A percentile compares a stretch with the other conserved stretches of the same genome.
These are phyloP conservation scores for Daldinia concentrica DNA, from an alignment of 495 filamentous ascomycete genomes.

Conservation along the genomic window DNA sequence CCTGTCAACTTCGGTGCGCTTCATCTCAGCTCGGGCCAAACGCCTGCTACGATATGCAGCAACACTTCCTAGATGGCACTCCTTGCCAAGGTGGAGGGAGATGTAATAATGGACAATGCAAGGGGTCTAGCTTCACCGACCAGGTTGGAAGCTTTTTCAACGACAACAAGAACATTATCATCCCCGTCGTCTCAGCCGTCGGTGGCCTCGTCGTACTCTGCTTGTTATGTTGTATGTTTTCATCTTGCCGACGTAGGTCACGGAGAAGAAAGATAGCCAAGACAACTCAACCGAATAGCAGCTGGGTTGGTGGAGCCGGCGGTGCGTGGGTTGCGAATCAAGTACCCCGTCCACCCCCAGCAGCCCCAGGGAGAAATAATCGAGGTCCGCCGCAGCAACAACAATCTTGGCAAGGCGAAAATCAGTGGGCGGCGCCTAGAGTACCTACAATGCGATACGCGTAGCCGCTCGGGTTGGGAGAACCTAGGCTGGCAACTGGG, in stretches of 20 bases:
- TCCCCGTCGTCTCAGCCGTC: slow-evolving; percentile 73
- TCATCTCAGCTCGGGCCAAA: slow-evolving; percentile 71
- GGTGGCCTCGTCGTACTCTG: slow-evolving; percentile 73
- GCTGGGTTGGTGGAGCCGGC: slow-evolving; percentile 42
- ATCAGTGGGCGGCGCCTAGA: slow-evolving; percentile 27
- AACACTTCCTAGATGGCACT: slow-evolving; percentile 96
- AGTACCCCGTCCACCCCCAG: slow-evolving; percentile 19
- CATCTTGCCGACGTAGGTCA: slow-evolving; percentile 59
- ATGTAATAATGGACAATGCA: slow-evolving; percentile 78
- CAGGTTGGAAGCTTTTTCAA: slow-evolving; percentile 73
- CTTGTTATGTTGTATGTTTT: slow-evolving; percentile 67
- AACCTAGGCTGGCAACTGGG: slow-evolving; percentile 43
- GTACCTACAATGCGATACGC: slow-evolving; percentile 40
- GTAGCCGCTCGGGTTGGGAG: slow-evolving; percentile 12
- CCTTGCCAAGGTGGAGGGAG: slow-evolving; percentile 81
- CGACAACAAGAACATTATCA: slow-evolving; percentile 76
- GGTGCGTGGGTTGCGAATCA: slow-evolving; percentile 18
- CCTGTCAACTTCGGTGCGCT: slow-evolving; percentile 79
- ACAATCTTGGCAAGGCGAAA: slow-evolving; percentile 31
- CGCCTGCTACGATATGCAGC: slow-evolving; percentile 78
- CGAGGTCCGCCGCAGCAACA: slow-evolving; percentile 29
- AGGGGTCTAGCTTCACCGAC: slow-evolving; percentile 67
- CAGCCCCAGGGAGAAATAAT: slow-evolving; percentile 12
- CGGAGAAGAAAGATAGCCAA: slow-evolving; percentile 41
- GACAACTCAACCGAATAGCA: slow-evolving; percentile 35